Conservation (phyloP, 345 rosid genomes). For the Eucalyptus erythrocorys region DNA sequence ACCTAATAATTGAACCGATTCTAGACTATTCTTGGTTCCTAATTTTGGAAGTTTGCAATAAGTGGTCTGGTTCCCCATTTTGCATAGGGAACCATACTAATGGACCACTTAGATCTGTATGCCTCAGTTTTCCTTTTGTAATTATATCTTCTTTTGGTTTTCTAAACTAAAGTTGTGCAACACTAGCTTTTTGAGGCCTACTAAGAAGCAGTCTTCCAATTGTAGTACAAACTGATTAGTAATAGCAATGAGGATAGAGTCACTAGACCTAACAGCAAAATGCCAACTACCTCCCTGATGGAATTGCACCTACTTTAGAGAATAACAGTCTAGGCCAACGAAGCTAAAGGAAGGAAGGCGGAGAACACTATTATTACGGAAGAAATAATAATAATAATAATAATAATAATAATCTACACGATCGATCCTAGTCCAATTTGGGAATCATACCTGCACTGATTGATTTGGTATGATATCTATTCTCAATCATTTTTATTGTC, state of each 20-base stretch:
- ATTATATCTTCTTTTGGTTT: neutral
- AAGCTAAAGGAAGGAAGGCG: neutral
- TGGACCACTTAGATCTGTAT: neutral
- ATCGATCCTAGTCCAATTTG: fast-evolving
- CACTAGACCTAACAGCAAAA: constrained; percentile 36
- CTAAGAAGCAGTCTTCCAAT: constrained; percentile 54
- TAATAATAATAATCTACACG: neutral
- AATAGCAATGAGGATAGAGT: constrained; percentile 47
- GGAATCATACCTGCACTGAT: neutral
- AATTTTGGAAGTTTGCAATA: neutral
- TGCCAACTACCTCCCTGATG: constrained; percentile 40
- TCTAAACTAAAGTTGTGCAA: neutral
- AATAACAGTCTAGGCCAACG: neutral
- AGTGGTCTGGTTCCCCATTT: fast-evolving
- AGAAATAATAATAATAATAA: neutral
- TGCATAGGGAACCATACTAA: too few relatives aligned
- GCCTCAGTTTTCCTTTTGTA: neutral
- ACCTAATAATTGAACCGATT: fast-evolving
- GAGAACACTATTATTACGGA: neutral
- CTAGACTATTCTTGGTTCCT: fast-evolving
- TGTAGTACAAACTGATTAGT: constrained; percentile 67
- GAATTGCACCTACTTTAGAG: constrained; percentile 24
- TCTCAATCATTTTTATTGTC: fast-evolving
- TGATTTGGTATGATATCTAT: fast-evolving
- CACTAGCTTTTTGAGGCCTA: too few relatives aligned